Conservation (phyloP, 129 eudicot genomes). For the Saussurea involucrata region DNA sequence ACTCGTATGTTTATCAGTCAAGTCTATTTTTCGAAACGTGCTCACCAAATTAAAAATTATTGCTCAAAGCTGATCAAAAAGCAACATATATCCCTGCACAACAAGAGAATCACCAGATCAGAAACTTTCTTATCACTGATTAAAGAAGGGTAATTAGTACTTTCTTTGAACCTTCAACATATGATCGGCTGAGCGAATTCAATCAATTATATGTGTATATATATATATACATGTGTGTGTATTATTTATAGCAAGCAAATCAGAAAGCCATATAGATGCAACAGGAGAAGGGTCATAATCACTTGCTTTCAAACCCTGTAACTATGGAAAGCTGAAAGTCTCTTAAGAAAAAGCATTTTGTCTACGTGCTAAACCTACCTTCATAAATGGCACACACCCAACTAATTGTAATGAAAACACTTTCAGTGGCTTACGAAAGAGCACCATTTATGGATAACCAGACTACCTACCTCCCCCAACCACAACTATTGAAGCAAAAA, state of each 20-base stretch:
- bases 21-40: slow-evolving; percentile 2
- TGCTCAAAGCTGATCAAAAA: background rate
- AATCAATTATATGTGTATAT: background rate
- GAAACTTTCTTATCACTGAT: background rate
- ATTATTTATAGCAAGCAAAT: background rate
- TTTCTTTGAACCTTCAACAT: background rate
- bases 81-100: slow-evolving; percentile 18
- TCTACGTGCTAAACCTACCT: slow-evolving; percentile 23
- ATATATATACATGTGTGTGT: no score
- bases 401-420: background rate
- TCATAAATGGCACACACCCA: slow-evolving; percentile 4
- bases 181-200: background rate
- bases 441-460: slow-evolving; percentile 13
- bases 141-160: background rate
- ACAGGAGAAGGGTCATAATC: background rate
- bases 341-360: background rate
- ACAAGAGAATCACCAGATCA: slow-evolving; percentile 10
- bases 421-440: background rate
- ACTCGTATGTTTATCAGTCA: background rate
- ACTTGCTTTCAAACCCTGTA: background rate
- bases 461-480: slow-evolving; percentile 24
- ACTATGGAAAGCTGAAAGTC: background rate
- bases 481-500: background rate
- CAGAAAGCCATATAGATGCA: slow-evolving; percentile 6
- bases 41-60: background rate